These are phyloP conservation scores for Leccinum boreale DNA, from an alignment of 768 basidiomycete species.

Conservation along the genomic window DNA sequence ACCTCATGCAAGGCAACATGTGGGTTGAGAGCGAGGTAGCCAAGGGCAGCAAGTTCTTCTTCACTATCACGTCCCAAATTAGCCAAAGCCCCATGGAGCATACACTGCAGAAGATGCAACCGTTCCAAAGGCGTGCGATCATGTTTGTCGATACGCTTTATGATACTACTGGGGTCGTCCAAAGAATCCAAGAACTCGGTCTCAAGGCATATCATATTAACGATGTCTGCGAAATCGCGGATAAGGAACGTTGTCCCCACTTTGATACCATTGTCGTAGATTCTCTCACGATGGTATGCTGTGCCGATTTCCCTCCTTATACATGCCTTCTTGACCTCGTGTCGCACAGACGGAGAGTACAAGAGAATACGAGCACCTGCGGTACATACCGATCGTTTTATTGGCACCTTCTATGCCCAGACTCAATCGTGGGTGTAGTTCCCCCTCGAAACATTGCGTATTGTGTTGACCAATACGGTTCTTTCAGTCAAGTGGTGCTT, in stretches of 20 bases:
- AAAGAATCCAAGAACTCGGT: conserved; percentile 74
- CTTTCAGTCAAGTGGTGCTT: conserved; percentile 88
- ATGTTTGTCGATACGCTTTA: conserved; percentile 86
- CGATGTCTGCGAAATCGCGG: conserved; percentile 74
- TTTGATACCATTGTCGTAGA: conserved; percentile 97
- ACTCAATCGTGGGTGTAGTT: conserved; percentile 58
- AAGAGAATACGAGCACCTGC: conserved; percentile 88
- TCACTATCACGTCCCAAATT: conserved; percentile 88
- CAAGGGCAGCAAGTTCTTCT: conserved; percentile 94
- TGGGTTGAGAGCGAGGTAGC: conserved; percentile 97
- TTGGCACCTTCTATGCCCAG: conserved; percentile 76
- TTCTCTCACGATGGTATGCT: conserved; percentile 75
- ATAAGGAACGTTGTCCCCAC: conserved; percentile 79
- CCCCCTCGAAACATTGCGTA: neutral
- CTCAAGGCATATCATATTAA: conserved; percentile 75
- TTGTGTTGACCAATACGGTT: conserved; percentile 5
- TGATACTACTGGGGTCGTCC: conserved; percentile 73
- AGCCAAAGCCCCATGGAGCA: conserved; percentile 70
- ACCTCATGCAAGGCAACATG: conserved; percentile 97
- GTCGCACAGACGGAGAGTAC: conserved; percentile 74
- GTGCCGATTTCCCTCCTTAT: neutral
- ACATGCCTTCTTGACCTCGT: conserved; percentile 13
- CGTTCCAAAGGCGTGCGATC: conserved; percentile 85
- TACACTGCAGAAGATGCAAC: conserved; percentile 74
- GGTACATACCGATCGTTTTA: conserved; percentile 95